These are phyloP conservation scores for Cladophialophora carrionii DNA, from an alignment of 2,329 filamentous ascomycete species.

Conservation along the genomic window DNA sequence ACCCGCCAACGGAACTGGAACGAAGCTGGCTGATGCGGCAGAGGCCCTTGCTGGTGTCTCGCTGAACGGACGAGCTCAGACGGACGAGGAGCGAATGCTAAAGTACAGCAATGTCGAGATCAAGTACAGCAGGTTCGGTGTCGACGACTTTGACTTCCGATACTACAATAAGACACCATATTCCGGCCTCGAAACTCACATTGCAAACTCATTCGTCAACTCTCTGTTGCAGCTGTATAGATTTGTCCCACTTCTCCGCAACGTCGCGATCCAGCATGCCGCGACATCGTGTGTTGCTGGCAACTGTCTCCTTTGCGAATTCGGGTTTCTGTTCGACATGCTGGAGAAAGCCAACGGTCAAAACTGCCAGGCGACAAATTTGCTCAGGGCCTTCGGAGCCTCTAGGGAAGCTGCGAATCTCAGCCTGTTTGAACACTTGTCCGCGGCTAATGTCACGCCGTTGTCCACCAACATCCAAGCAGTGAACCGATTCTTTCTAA, in stretches of 20 bases:
- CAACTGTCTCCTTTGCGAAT: constrained; percentile 84
- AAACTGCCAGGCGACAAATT: constrained; percentile 94
- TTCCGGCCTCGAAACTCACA: constrained; percentile 93
- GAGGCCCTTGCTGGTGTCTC: constrained; percentile 70
- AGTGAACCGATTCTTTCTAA: constrained; percentile 81
- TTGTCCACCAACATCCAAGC: constrained; percentile 83
- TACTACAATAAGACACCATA: constrained; percentile 94
- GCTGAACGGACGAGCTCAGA: constrained; percentile 63
- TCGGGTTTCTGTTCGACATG: constrained; percentile 98
- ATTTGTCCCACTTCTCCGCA: constrained; percentile 85
- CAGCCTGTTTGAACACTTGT: constrained; percentile 82
- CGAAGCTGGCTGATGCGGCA: constrained; percentile 58
- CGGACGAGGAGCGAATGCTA: constrained; percentile 78
- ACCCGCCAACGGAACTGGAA: constrained; percentile 47
- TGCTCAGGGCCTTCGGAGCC: constrained; percentile 84
- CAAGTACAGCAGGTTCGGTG: constrained; percentile 97
- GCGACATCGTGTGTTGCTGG: constrained; percentile 82
- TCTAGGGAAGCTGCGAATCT: constrained; percentile 77
- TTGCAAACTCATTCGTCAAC: constrained; percentile 95
- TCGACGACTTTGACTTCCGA: constrained; percentile 99
- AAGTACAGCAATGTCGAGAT: constrained; percentile 96
- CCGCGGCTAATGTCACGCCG: constrained; percentile 64
- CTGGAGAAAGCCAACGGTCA: constrained; percentile 91
- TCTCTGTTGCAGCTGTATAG: constrained; percentile 86
- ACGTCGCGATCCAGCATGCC: constrained; percentile 84